These are phyloP conservation scores for Malassezia restricta DNA, from an alignment of 1,284 basidiomycete genomes.

Conservation along the genomic window DNA sequence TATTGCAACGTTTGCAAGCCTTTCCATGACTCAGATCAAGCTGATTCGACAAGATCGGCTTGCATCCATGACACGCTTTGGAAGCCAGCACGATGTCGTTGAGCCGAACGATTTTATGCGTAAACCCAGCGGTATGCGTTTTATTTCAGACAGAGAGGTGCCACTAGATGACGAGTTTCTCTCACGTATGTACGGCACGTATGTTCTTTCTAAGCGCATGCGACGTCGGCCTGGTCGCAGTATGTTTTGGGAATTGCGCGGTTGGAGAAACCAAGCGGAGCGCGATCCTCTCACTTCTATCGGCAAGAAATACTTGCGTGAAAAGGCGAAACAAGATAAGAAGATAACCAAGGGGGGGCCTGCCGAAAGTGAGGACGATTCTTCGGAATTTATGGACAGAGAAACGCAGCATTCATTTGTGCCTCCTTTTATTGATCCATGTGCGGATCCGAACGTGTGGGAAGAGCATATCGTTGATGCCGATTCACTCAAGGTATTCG, in stretches of 20 bases:
- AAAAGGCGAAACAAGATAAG: neutral
- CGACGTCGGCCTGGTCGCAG: neutral
- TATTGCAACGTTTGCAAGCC: conserved; percentile 20
- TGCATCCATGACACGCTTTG: neutral
- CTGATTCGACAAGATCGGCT: conserved; percentile 15
- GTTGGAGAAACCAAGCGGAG: conserved; percentile 11
- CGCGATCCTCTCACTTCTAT: neutral
- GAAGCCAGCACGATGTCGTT: neutral
- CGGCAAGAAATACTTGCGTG: conserved; percentile 1
- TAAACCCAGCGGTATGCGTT: neutral
- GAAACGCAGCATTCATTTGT: neutral
- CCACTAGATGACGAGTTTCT: neutral
- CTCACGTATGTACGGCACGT: neutral
- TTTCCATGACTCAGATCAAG: conserved; percentile 25
- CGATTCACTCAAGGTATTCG: conserved; percentile 1
- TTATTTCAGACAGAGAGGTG: neutral
- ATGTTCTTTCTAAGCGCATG: neutral
- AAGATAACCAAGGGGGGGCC: neutral
- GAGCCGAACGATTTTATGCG: neutral
- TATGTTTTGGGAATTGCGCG: conserved; percentile 13
- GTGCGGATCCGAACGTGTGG: neutral
- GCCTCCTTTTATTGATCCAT: conserved; percentile 11
- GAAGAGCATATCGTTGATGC: conserved; percentile 9
- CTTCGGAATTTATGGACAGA: neutral
- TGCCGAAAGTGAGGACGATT: neutral